phyloP scores from a whole-genome alignment of 2,329 filamentous ascomycete genomes.

The Neofusicoccum umdonicola region DNA sequence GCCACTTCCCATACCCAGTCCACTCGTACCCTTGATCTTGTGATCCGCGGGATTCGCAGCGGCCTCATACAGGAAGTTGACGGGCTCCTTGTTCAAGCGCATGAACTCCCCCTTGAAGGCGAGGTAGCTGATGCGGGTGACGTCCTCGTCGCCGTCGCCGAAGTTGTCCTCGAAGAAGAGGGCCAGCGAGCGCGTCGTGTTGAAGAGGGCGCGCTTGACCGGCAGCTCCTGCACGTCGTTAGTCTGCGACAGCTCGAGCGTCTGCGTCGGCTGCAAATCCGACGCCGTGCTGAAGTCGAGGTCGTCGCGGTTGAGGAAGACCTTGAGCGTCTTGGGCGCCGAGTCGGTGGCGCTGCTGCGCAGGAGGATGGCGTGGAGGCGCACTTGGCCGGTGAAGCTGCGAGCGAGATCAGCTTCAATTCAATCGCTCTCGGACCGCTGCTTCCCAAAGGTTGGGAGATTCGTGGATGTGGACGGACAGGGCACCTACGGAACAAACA shows the following conservation, averaged over 20 bases:
- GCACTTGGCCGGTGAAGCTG: slow-evolving; percentile 86
- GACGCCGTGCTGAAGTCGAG: slow-evolving; percentile 79
- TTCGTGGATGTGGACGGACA: background rate
- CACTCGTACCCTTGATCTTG: slow-evolving; percentile 46
- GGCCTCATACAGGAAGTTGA: slow-evolving; percentile 88
- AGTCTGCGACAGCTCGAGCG: slow-evolving; percentile 73
- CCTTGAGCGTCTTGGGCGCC: slow-evolving; percentile 78
- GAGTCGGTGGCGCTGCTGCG: slow-evolving; percentile 69
- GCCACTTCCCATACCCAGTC: slow-evolving; percentile 35
- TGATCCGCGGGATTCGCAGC: slow-evolving; percentile 91
- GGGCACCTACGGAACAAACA: slow-evolving; percentile 72
- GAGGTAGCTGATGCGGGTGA: slow-evolving; percentile 75
- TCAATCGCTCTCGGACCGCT: too few relatives aligned
- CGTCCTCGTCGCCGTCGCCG: slow-evolving; percentile 64
- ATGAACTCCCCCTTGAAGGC: slow-evolving; percentile 96
- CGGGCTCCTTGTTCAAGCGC: slow-evolving; percentile 75
- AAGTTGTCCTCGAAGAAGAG: slow-evolving; percentile 95
- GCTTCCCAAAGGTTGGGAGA: too few relatives aligned
- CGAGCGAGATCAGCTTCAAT: background rate
- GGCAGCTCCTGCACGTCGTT: slow-evolving; percentile 82
- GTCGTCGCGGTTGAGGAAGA: slow-evolving; percentile 84
- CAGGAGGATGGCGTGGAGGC: slow-evolving; percentile 84
- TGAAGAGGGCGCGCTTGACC: slow-evolving; percentile 85
- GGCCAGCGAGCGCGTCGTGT: slow-evolving; percentile 74
- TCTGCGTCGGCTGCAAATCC: slow-evolving; percentile 69